phyloP scores from a whole-genome alignment of 306 rosid species.

The Astragalus glycyphyllos region DNA sequence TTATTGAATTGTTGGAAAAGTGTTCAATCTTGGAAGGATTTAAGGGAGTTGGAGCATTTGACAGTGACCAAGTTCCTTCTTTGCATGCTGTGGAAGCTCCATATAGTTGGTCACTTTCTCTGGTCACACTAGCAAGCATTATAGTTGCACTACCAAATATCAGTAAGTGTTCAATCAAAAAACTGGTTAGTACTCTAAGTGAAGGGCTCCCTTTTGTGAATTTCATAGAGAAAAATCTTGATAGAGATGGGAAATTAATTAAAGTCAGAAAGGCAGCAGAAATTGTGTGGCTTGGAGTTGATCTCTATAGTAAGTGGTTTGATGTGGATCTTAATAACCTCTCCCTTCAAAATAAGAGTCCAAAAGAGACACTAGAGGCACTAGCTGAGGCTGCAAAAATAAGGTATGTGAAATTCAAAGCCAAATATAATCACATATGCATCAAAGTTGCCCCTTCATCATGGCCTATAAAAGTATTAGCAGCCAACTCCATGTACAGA shows the following conservation, averaged over 20 bases:
- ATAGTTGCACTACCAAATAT: slow-evolving; percentile 68
- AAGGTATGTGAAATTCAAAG: slow-evolving; percentile 48
- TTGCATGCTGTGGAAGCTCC: slow-evolving; percentile 61
- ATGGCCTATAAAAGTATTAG: slow-evolving; percentile 68
- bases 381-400: slow-evolving; percentile 62
- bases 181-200: slow-evolving; percentile 50
- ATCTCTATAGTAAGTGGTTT: slow-evolving; percentile 73
- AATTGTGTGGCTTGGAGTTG: slow-evolving; percentile 69
- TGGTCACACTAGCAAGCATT: slow-evolving; percentile 77
- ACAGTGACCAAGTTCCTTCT: slow-evolving; percentile 59
- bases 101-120: slow-evolving; percentile 79
- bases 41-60: slow-evolving; percentile 63
- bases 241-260: slow-evolving; percentile 50
- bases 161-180: slow-evolving; percentile 40
- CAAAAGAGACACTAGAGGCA: slow-evolving; percentile 58
- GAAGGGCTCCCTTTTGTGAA: slow-evolving; percentile 65
- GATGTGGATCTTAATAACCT: slow-evolving; percentile 68
- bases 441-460: slow-evolving; percentile 52
- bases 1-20: slow-evolving; percentile 60
- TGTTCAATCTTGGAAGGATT: slow-evolving; percentile 62
- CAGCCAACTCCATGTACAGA: slow-evolving; percentile 84
- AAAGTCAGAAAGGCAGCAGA: slow-evolving; percentile 66
- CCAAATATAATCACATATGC: slow-evolving; percentile 43
- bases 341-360: slow-evolving; percentile 51
- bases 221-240: slow-evolving; percentile 58